Percentiles rank a stretch among this genome's conserved stretches.
Conservation (phyloP, 164 flowering plant species). For the Tinospora cordifolia region DNA sequence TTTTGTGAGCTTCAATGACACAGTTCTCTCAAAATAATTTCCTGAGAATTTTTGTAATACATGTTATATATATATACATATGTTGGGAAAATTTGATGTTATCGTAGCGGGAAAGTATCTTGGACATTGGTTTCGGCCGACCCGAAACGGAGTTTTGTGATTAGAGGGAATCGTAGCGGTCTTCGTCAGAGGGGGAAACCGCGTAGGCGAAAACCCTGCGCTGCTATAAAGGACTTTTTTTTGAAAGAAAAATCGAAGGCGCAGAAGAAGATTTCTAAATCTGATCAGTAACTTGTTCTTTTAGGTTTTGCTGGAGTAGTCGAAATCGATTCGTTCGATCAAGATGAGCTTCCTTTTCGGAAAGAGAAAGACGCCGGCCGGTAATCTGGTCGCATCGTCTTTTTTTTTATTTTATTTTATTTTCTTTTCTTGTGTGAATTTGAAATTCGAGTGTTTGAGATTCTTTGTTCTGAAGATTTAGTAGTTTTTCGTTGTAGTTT, state of each 20-base stretch:
- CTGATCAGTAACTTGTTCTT: neutral
- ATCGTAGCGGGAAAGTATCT: no score
- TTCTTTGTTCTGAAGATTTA: neutral
- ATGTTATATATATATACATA: no score
- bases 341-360: slow-evolving; percentile 63
- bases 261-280: no score
- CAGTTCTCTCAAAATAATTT: no score
- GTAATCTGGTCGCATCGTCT: slow-evolving; percentile 17
- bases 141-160: no score
- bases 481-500: neutral
- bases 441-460: neutral
- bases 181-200: neutral
- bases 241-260: neutral
- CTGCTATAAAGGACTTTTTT: neutral
- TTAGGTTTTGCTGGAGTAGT: neutral
- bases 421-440: no score
- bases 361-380: slow-evolving; percentile 47
- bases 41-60: no score
- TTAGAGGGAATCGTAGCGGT: no score
- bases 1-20: no score
- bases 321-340: neutral
- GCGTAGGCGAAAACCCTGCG: neutral
- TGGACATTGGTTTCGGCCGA: no score
- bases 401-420: neutral
- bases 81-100: no score